Evolutionary conservation across 2,329 filamentous ascomycete species (phyloP), one percentile per base, ranked within the genome.

Genomic region (Colletotrichum orchidophilum): DNA sequence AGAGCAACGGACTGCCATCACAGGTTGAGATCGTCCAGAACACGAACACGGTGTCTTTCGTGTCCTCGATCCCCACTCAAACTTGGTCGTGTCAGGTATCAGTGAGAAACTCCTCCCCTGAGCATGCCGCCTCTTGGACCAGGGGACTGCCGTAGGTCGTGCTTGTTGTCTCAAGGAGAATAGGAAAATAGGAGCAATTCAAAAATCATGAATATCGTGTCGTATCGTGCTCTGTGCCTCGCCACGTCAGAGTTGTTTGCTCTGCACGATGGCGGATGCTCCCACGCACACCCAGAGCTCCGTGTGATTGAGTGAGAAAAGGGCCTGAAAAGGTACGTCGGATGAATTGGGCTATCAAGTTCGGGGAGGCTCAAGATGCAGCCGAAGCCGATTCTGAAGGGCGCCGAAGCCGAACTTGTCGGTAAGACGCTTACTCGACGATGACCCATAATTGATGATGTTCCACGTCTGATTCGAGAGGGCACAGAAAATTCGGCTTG

Each of bases 201-300:
- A 49, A 33, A 33, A 33, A 24, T 46, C 53, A 49, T 33, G 31
- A 53, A n/a, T 53, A 68, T 31, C 46, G 26, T 52, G 42, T 42
- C 13, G 46, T 66, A 52, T 35, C 29, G 26, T 60, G n/a, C 35
- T 46, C 31, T 33, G 66, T 62, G 54, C 24, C 13, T 35, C 55
- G 66, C 70, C 70, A 72, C 70, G 70, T 66, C 66, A 70, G 70
- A 66, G 21, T 52, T 46, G 65, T 63, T 71, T 70, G 66, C 26
- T 42, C 39, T 55, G 39, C 33, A 49, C 50, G 50, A 50, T 52
- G 27, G 46, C 66, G 70, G 60, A 60, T 66, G 31, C 55, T 72
- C 54, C 61, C 39, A 42, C 29, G 49, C 58, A 63, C 69, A 57
- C 27, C 18, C 68, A 31, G 31, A 49, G 27, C n/a, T 42, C 13